Percentiles rank a stretch among this genome's conserved stretches.
Conservation (phyloP, 352 stramenopile species). For the Albugo candida region DNA sequence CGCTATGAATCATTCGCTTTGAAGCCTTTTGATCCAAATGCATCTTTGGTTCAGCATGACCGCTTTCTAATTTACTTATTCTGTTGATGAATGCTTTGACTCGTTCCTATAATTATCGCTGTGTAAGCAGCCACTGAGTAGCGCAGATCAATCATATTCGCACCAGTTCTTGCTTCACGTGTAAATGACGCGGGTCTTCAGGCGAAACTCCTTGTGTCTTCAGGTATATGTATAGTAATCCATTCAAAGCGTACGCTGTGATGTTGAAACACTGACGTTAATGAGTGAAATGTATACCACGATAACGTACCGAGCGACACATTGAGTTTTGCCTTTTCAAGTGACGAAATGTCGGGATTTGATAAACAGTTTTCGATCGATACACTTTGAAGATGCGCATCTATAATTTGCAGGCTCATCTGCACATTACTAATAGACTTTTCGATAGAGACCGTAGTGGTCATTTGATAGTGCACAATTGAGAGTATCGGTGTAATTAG, state of each 20-base stretch:
- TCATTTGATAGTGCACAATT: no score
- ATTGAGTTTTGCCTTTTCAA: conserved; percentile 70
- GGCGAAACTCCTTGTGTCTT: conserved; percentile 72
- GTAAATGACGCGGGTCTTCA: conserved; percentile 79
- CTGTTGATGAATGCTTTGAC: conserved; percentile 80
- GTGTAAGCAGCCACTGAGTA: background rate
- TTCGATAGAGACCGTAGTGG: no score
- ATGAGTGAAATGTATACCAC: background rate
- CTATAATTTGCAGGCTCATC: no score
- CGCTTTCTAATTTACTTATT: conserved; percentile 75
- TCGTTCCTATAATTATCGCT: conserved; percentile 23
- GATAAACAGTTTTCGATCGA: no score
- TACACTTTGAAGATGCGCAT: no score
- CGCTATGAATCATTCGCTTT: conserved; percentile 69
- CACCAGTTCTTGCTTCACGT: conserved; percentile 78
- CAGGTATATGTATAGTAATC: conserved; percentile 70
- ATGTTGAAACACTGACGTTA: background rate
- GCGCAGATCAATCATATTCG: background rate
- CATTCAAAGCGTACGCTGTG: conserved; percentile 72
- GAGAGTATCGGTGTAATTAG: no score
- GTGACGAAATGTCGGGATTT: conserved; percentile 1
- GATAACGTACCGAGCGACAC: conserved; percentile 47
- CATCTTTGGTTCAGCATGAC: conserved; percentile 51
- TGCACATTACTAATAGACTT: no score
- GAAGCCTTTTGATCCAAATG: conserved; percentile 60